Evolutionary conservation across 768 basidiomycete species (phyloP).

Genomic region (Suillus subalutaceus): DNA sequence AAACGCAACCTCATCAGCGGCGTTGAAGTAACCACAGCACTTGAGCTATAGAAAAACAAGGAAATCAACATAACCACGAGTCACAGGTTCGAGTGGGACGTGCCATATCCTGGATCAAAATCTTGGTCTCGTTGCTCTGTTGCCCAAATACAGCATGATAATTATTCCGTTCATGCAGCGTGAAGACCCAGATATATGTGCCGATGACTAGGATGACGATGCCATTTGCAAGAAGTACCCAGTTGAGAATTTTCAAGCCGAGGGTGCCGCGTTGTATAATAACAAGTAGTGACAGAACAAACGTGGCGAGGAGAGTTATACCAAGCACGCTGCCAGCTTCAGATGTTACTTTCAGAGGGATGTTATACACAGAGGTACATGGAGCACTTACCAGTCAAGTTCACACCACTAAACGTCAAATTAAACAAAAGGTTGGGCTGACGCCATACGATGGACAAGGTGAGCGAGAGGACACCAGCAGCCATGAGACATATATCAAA

Average conservation of each 20-base stretch:
- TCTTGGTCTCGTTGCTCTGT: slow-evolving; percentile 47
- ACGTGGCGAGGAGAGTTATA: slow-evolving; percentile 65
- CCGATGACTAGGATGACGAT: slow-evolving; percentile 65
- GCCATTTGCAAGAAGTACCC: slow-evolving; percentile 66
- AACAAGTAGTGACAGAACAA: slow-evolving; percentile 69
- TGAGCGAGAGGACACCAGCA: slow-evolving; percentile 67
- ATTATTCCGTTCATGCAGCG: slow-evolving; percentile 69
- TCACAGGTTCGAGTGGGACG: slow-evolving; percentile 20
- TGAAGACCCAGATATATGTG: slow-evolving; percentile 80
- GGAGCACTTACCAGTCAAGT: slow-evolving; percentile 58
- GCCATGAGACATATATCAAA: slow-evolving; percentile 70
- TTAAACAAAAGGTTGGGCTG: slow-evolving; percentile 71
- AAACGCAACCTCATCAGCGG: slow-evolving; percentile 57
- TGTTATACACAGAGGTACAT: background rate
- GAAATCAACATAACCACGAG: background rate
- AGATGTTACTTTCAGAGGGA: slow-evolving; percentile 3
- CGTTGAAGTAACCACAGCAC: slow-evolving; percentile 88
- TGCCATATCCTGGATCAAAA: slow-evolving; percentile 75
- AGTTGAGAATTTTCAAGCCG: slow-evolving; percentile 79
- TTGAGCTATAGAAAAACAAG: slow-evolving; percentile 50
- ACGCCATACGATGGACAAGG: slow-evolving; percentile 74
- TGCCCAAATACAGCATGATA: slow-evolving; percentile 62
- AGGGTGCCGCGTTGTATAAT: slow-evolving; percentile 68
- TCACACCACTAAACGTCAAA: slow-evolving; percentile 59
- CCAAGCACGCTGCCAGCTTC: slow-evolving; percentile 76